phyloP scores from a whole-genome alignment of 371 early-diverging fungal species.

The Mortierella sp. region DNA sequence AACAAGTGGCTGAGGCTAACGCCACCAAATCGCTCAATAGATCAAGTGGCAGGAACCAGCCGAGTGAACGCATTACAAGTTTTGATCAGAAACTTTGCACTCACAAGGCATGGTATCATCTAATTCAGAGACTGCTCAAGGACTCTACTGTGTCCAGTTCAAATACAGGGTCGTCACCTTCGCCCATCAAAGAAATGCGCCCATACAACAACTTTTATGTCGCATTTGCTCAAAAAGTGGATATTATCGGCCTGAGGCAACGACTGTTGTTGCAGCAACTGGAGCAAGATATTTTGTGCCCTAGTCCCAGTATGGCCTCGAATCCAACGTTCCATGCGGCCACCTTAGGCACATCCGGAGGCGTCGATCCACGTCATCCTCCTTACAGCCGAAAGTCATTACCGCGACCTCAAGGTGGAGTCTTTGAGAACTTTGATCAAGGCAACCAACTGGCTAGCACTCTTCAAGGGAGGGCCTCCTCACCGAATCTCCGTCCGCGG shows the following conservation, averaged over 20 bases:
- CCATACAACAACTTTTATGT: conserved; percentile 50
- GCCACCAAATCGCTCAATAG: not conserved
- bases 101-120: conserved; percentile 32
- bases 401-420: not conserved
- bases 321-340: conserved; percentile 11
- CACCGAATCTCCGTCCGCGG: conserved; percentile 12
- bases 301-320: conserved; percentile 18
- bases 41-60: not conserved
- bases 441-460: conserved; percentile 18
- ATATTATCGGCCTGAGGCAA: conserved; percentile 37
- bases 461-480: conserved; percentile 18
- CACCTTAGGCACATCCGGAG: conserved; percentile 2
- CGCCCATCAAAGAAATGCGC: conserved; percentile 42
- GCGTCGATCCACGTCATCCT: not conserved
- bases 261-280: conserved; percentile 26
- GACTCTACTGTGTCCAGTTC: conserved; percentile 25
- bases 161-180: not conserved
- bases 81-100: conserved; percentile 41
- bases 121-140: conserved; percentile 31
- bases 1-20: conserved; percentile 15
- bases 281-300: conserved; percentile 42
- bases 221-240: conserved; percentile 46
- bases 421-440: conserved; percentile 1
- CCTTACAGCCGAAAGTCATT: not conserved
- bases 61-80: conserved; percentile 9